Percentiles rank a stretch among this genome's conserved stretches.
Evolutionary conservation across 768 basidiomycete species (phyloP).

Genomic region (Pulveroboletus sp.): DNA sequence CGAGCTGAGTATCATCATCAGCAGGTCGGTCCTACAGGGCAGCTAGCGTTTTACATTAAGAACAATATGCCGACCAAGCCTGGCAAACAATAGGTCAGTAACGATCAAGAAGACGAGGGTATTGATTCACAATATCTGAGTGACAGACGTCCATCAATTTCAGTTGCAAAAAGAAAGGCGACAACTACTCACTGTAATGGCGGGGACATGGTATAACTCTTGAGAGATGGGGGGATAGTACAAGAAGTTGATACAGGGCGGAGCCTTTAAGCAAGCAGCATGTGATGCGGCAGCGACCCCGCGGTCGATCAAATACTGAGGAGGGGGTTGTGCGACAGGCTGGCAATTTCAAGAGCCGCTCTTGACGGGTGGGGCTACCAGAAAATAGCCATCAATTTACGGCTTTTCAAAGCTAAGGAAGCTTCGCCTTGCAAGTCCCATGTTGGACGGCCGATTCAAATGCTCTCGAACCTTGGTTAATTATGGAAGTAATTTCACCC

Average conservation of each 20-base stretch:
- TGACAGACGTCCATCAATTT: neutral
- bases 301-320: neutral
- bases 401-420: no score
- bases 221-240: neutral
- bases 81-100: constrained; percentile 1
- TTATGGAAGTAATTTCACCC: no score
- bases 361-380: no score
- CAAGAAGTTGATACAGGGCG: no score
- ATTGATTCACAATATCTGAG: constrained; percentile 17
- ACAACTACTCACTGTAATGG: constrained; percentile 17
- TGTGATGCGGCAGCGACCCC: neutral
- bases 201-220: constrained; percentile 5
- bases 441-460: no score
- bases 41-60: constrained; percentile 11
- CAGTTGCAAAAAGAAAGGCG: neutral
- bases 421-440: no score
- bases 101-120: neutral
- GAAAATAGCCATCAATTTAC: no score
- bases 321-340: no score
- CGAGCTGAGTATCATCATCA: constrained; percentile 10
- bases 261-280: neutral
- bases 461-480: no score
- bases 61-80: constrained; percentile 21
- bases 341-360: no score
- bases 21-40: neutral